Base-by-base conservation (phyloP, 495 filamentous ascomycete species). In the Podospora sp. region DNA sequence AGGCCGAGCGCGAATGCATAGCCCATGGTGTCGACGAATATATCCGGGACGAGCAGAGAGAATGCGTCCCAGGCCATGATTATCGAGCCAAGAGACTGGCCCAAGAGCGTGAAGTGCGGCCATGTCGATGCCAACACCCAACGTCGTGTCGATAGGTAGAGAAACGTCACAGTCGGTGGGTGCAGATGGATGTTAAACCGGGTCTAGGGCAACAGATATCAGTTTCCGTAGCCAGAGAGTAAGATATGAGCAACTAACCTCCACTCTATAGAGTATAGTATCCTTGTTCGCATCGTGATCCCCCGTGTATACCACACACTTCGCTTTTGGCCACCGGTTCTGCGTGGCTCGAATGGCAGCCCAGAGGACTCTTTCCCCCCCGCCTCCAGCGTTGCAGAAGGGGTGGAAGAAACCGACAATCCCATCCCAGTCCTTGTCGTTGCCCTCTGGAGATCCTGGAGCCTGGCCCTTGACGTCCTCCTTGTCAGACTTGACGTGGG, bases 1-100 rank as follows among this genome's bases (percentile, higher is more conserved):
- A 97, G 80, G 5, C 91, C 92, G 12, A 97, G 83, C 1, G 91
- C 85, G 76, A 98, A 99, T 22, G 94, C 92, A 76, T 98, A 98
- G 69, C 95, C 95, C 94, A 98, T 97, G 6, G 95, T 99, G 74
- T 99, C 95, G 71, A 99, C 84, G 70, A 97, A 97, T 60, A 98
- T 86, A 74, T 99, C 96, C 0, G 95, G 96, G 1, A 93, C 91
- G 2, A 98, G 83, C 12, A 97, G 88, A 40, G 86, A 89, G 77
- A 99, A 96, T n/a, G 94, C 94, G 69, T 98, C 95, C 77, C 89
- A 93, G 21, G 91, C 95, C 70, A 98, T 84, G 35, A 94, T 74
- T 20, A 98, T 74, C 1, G 92, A 96, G 50, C 95, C 95, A 21
- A 98, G 76, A 7, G 91, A 94, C 73, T 99, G 95, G 62, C 94